Evolutionary conservation across 2,329 filamentous ascomycete genomes (phyloP).

Genomic region (Lecanoromycetidae sp.): DNA sequence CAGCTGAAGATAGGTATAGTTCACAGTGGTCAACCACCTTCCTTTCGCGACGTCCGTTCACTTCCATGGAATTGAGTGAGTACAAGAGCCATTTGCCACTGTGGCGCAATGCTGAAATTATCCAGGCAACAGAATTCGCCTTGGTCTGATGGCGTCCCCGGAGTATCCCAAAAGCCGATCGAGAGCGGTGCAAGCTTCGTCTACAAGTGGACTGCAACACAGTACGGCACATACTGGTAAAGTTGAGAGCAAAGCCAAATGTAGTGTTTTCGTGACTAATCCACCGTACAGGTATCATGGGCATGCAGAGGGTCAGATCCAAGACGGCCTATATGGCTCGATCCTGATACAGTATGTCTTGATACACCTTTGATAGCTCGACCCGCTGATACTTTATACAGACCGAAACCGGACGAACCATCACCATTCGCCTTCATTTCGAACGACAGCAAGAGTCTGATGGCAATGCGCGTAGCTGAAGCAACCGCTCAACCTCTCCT

Average conservation of each 20-base stretch:
- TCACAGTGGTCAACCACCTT: slow-evolving; percentile 9
- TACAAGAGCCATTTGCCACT: background rate
- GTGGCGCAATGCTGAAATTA: slow-evolving; percentile 3
- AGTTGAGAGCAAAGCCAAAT: slow-evolving; percentile 19
- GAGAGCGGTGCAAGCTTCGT: slow-evolving; percentile 22
- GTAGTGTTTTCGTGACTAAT: slow-evolving; percentile 25
- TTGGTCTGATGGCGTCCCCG: slow-evolving; percentile 26
- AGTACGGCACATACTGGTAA: slow-evolving; percentile 26
- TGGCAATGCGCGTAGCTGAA: slow-evolving; percentile 40
- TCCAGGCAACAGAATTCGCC: slow-evolving; percentile 25
- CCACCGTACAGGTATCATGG: slow-evolving; percentile 24
- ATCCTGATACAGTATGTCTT: slow-evolving; percentile 28
- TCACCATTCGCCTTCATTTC: slow-evolving; percentile 19
- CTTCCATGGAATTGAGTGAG: slow-evolving; percentile 11
- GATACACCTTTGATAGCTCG: background rate
- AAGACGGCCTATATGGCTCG: slow-evolving; percentile 24
- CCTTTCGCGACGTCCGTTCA: slow-evolving; percentile 2
- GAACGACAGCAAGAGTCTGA: slow-evolving; percentile 17
- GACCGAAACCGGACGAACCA: background rate
- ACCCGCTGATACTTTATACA: background rate
- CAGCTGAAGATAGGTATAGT: background rate
- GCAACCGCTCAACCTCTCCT: slow-evolving; percentile 36
- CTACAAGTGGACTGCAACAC: slow-evolving; percentile 27
- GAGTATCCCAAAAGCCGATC: slow-evolving; percentile 28
- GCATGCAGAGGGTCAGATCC: slow-evolving; percentile 29